phyloP scores from a whole-genome alignment of 495 filamentous ascomycete genomes.

The Neurospora sp. region DNA sequence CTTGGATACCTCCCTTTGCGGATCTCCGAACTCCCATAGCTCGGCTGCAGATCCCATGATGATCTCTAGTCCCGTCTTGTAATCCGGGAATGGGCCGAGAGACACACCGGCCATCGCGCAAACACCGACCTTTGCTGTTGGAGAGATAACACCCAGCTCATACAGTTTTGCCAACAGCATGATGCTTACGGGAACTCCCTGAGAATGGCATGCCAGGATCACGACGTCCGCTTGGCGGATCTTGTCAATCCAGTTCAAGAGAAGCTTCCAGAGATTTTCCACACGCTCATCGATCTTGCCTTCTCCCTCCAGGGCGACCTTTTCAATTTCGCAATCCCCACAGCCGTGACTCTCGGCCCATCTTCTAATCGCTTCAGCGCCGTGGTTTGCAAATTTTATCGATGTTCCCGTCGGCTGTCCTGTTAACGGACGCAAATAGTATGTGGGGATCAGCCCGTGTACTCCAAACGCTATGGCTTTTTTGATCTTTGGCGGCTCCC shows the following conservation, averaged over 20 bases:
- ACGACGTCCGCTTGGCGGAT: constrained; percentile 83
- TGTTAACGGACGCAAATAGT: constrained; percentile 71
- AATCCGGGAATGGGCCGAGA: constrained; percentile 79
- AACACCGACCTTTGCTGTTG: constrained; percentile 57
- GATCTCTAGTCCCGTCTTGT: constrained; percentile 63
- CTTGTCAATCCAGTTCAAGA: constrained; percentile 91
- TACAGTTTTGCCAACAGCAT: constrained; percentile 93
- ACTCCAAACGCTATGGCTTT: constrained; percentile 87
- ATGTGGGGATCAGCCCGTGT: constrained; percentile 87
- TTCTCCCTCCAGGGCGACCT: constrained; percentile 93
- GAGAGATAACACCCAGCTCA: constrained; percentile 58
- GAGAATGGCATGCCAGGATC: constrained; percentile 82
- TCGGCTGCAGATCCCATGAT: constrained; percentile 84
- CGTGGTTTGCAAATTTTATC: constrained; percentile 82
- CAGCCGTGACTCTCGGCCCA: constrained; percentile 66
- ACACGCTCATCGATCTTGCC: constrained; percentile 88
- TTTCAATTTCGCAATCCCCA: constrained; percentile 63
- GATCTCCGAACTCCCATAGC: constrained; percentile 81
- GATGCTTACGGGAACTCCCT: constrained; percentile 86
- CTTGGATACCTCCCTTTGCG: constrained; percentile 69
- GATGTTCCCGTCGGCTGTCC: constrained; percentile 95
- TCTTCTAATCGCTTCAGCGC: constrained; percentile 69
- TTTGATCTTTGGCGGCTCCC: constrained; percentile 59
- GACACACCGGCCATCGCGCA: constrained; percentile 94
- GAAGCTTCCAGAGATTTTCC: constrained; percentile 82